A percentile compares a stretch with the other conserved stretches of the same genome.
Conservation (phyloP, 1,139 yeast species). For the Magnusiomyces suaveolens region DNA sequence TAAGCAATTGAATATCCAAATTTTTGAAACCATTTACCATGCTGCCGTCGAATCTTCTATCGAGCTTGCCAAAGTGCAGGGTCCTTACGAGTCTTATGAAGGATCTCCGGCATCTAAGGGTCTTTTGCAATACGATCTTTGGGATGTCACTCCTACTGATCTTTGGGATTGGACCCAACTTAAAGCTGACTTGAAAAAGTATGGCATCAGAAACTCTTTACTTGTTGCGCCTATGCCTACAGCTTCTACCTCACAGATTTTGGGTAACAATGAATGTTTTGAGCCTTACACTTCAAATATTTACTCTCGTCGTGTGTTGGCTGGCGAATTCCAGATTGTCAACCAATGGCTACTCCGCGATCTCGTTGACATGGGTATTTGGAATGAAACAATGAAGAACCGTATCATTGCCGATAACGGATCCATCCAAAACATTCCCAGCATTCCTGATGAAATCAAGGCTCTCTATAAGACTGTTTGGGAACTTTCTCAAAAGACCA, state of each 20-base stretch:
- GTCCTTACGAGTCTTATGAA: conserved; percentile 49
- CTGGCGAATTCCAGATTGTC: conserved; percentile 72
- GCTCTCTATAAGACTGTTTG: conserved; percentile 77
- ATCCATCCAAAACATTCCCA: conserved; percentile 59
- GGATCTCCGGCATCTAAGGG: conserved; percentile 72
- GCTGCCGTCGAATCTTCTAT: conserved; percentile 65
- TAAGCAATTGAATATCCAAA: conserved; percentile 48
- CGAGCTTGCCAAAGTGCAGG: conserved; percentile 50
- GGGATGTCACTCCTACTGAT: conserved; percentile 53
- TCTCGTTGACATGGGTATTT: conserved; percentile 57
- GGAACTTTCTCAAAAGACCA: conserved; percentile 70
- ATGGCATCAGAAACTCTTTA: conserved; percentile 63
- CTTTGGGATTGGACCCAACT: conserved; percentile 56
- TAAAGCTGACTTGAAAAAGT: conserved; percentile 41
- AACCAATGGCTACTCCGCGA: conserved; percentile 63
- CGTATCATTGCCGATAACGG: conserved; percentile 63
- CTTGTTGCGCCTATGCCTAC: conserved; percentile 82
- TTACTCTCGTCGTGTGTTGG: conserved; percentile 62
- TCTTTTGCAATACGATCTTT: conserved; percentile 56
- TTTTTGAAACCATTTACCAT: conserved; percentile 76
- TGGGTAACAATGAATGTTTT: conserved; percentile 72
- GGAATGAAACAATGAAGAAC: conserved; percentile 62
- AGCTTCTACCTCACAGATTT: conserved; percentile 75
- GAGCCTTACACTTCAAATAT: conserved; percentile 78
- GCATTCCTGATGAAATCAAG: conserved; percentile 59